Evolutionary conservation across 1,139 yeast species (phyloP), one percentile per base, ranked within the genome.

Genomic region (Blastobotrys raffinosifermentans): DNA sequence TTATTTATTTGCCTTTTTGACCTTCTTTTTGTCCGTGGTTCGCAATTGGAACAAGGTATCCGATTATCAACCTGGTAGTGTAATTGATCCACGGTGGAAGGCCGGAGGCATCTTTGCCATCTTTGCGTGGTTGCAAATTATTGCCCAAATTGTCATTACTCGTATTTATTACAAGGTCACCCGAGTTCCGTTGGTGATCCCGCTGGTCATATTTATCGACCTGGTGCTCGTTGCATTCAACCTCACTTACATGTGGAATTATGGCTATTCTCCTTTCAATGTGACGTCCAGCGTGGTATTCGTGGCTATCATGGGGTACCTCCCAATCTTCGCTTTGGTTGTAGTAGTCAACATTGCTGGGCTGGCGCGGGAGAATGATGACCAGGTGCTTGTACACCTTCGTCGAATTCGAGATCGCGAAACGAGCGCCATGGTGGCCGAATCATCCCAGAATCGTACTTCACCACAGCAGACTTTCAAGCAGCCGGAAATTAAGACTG

Each of bases 351-450:
- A 53, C 36, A 17, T 51, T 17, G 39, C 43, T 15, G 58, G 55
- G 3, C 37, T 48, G 15, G 40, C 37, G n/a, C 31, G 50, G 19
- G 44, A 38, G 22, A 54, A 54, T 32, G 58, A 54, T 22, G 58
- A 54, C 27, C 37, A 37, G 29, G 43, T 51, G 5, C 34, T 53
- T 14, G 33, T 45, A 8, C 43, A 42, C 2, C 43, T 40, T 16
- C 26, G 49, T 13, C 35, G 21, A n/a, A 37, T 37, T 19, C 44
- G 47, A 19, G 43, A 40, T 19, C 29, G 31, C 19, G 26, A 11
- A 13, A 31, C 32, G 13, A 34, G 19, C 22, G 37, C 36, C 4
- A 35, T 19, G 14, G n/a, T 40, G 9, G 3, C 37, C 32, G 16
- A 29, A 13, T 26, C 15, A n/a, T 5, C 22, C 19, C 27, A 25